Percentiles rank a stretch among this genome's conserved stretches.
Conservation (phyloP, 176 grass and related monocot species). For the Cenchrus purpureus region DNA sequence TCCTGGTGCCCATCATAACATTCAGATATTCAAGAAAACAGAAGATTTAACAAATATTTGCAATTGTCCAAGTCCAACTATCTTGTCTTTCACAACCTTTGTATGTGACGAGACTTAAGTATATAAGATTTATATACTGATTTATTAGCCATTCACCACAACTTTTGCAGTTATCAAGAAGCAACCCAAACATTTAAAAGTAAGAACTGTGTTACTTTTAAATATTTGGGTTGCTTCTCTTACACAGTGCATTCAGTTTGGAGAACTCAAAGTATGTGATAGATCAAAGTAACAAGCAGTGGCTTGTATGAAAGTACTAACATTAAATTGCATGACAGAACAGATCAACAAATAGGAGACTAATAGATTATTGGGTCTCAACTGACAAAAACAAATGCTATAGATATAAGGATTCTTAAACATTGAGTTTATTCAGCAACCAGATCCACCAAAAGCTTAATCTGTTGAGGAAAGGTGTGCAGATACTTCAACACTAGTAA, state of each 20-base stretch:
- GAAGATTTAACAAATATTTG: not conserved
- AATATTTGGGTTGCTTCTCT: not conserved
- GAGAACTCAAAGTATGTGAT: not conserved
- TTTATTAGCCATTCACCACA: not conserved
- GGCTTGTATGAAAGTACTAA: not conserved
- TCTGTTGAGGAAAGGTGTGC: not conserved
- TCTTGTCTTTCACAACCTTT: not conserved
- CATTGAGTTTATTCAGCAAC: slow-evolving; percentile 1
- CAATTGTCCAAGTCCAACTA: not conserved
- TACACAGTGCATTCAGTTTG: not conserved
- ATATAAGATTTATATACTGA: not conserved
- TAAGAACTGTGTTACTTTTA: not conserved
- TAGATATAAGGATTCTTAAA: not conserved
- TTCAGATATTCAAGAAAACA: not conserved
- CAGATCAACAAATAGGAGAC: slow-evolving; percentile 11
- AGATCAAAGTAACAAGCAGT: not conserved
- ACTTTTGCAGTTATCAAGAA: slow-evolving; percentile 3
- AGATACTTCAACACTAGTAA: not conserved
- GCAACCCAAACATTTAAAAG: not conserved
- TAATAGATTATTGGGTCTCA: not conserved
- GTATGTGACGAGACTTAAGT: not conserved
- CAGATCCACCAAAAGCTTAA: not conserved
- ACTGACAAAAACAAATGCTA: not conserved
- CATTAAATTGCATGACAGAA: not conserved
- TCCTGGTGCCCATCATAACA: not conserved